A percentile compares a stretch with the other conserved stretches of the same genome.
Evolutionary conservation across 345 rosid species (phyloP).

Genomic region (Viola odorata): DNA sequence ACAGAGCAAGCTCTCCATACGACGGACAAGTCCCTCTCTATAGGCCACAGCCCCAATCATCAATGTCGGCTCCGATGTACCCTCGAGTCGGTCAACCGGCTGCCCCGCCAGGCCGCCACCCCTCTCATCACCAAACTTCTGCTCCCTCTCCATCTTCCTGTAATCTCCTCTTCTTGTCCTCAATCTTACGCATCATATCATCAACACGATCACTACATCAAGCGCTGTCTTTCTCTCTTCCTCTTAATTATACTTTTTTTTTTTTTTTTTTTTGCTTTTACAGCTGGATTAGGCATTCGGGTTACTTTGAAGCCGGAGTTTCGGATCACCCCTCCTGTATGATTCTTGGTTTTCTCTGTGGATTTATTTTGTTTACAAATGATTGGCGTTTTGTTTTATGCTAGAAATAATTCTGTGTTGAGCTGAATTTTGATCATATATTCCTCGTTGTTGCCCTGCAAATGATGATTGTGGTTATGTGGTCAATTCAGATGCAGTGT

Average conservation of each 20-base stretch:
- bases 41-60: constrained; percentile 34
- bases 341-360: constrained; percentile 2
- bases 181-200: too few species aligned
- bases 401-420: not conserved
- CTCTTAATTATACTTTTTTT: not conserved
- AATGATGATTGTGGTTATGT: too few species aligned
- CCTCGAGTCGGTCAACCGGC: constrained; percentile 63
- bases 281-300: constrained; percentile 79
- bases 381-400: not conserved
- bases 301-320: constrained; percentile 72
- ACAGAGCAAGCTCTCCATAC: constrained; percentile 38
- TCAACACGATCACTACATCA: too few species aligned
- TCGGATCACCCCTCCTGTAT: constrained; percentile 80
- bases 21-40: constrained; percentile 32
- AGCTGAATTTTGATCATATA: not conserved
- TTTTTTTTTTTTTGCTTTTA: constrained; percentile 17
- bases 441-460: too few species aligned
- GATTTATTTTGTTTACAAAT: not conserved
- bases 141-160: constrained; percentile 43
- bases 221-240: too few species aligned
- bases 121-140: constrained; percentile 36
- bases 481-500: too few species aligned
- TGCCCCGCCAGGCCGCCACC: constrained; percentile 38
- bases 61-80: constrained; percentile 41
- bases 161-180: constrained; percentile 12